Evolutionary conservation across 2,329 filamentous ascomycete species (phyloP).

Genomic region (Stylonectria norvegica): DNA sequence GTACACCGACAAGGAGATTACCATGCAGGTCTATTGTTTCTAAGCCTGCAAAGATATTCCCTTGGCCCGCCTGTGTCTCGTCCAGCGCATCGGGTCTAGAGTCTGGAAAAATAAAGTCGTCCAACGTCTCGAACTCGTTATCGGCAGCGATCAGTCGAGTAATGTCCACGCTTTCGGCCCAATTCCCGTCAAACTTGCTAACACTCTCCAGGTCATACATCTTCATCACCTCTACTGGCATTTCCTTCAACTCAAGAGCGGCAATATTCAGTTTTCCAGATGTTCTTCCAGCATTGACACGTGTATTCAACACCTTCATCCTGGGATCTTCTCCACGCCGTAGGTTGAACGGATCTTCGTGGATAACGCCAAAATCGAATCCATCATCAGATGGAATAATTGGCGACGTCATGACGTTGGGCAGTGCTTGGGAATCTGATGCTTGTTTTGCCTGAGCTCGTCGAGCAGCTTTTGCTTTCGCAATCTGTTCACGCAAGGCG

Average conservation of each 20-base stretch:
- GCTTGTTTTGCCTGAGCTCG: constrained; percentile 47
- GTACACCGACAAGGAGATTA: constrained; percentile 70
- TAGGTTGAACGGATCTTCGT: constrained; percentile 69
- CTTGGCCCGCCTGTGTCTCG: constrained; percentile 63
- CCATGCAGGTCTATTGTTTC: constrained; percentile 83
- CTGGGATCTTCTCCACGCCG: constrained; percentile 53
- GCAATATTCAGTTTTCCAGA: constrained; percentile 86
- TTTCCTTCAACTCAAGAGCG: constrained; percentile 72
- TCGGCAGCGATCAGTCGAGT: constrained; percentile 82
- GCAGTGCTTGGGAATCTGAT: constrained; percentile 16
- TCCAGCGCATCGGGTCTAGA: constrained; percentile 52
- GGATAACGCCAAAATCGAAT: constrained; percentile 49
- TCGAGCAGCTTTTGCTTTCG: constrained; percentile 82
- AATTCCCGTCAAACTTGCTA: constrained; percentile 62
- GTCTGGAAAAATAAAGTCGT: constrained; percentile 78
- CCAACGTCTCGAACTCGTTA: constrained; percentile 76
- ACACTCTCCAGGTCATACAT: constrained; percentile 83
- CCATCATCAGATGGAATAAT: constrained; percentile 45
- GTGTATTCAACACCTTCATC: constrained; percentile 67
- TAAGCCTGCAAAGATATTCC: constrained; percentile 76
- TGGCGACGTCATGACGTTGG: constrained; percentile 24
- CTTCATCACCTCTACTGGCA: constrained; percentile 77
- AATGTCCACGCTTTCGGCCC: constrained; percentile 90
- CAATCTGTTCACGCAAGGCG: constrained; percentile 84
- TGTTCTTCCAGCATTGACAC: constrained; percentile 68